Evolutionary conservation across 768 basidiomycete species (phyloP).

Genomic region (Boletellus ananas): DNA sequence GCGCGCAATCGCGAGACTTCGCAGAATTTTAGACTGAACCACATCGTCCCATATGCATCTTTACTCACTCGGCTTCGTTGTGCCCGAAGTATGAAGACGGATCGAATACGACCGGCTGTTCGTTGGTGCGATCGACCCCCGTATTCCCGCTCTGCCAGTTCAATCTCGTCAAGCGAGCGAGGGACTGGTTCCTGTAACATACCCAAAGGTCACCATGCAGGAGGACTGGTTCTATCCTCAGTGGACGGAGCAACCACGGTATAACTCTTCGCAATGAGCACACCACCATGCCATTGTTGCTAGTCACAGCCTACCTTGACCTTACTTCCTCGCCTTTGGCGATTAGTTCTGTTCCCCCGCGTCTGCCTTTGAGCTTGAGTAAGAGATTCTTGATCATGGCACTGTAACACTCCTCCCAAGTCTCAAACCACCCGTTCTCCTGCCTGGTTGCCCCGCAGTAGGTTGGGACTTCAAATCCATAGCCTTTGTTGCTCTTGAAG

Average conservation of each 20-base stretch:
- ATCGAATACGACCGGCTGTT: slow-evolving; percentile 69
- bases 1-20: slow-evolving; percentile 69
- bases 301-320: slow-evolving; percentile 35
- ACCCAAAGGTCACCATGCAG: slow-evolving; percentile 84
- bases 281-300: not conserved
- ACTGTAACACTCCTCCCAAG: slow-evolving; percentile 68
- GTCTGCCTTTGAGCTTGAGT: slow-evolving; percentile 39
- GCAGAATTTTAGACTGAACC: slow-evolving; percentile 1
- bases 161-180: slow-evolving; percentile 1
- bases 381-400: slow-evolving; percentile 59
- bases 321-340: slow-evolving; percentile 50
- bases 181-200: slow-evolving; percentile 17
- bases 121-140: slow-evolving; percentile 51
- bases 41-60: not conserved
- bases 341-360: slow-evolving; percentile 44
- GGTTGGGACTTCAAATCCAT: slow-evolving; percentile 71
- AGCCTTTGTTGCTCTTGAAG: slow-evolving; percentile 50
- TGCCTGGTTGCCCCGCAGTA: slow-evolving; percentile 72
- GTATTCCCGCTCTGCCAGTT: slow-evolving; percentile 63
- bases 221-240: slow-evolving; percentile 62
- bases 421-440: slow-evolving; percentile 68
- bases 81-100: slow-evolving; percentile 79
- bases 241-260: slow-evolving; percentile 57
- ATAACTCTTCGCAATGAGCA: slow-evolving; percentile 52
- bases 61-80: slow-evolving; percentile 72